Base-by-base conservation (phyloP, 306 rosid genomes). In the Quercus aquifolioides region DNA sequence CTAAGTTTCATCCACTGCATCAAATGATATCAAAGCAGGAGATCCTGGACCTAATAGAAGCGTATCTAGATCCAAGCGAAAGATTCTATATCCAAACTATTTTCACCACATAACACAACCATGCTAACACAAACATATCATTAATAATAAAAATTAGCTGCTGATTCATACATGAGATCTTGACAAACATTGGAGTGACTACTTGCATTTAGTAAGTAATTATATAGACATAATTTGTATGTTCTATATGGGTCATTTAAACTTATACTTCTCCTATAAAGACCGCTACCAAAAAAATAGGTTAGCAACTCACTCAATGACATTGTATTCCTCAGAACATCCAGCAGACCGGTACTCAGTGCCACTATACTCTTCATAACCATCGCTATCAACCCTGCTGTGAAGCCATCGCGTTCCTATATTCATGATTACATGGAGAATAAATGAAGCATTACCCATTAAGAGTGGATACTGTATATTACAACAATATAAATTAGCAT, bases 401-500 rank as follows among this genome's bases (percentile, higher is more conserved):
- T 94, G 98, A 79, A 94, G 97, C 97, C 97, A 94, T 19, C 88
- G 98, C 56, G 77, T 89, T 84, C 94, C 98, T 94, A 86, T 73
- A 85, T 60, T 43, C 28, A 49, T 12, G 21, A 68, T 30, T 19
- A 69, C 73, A 65, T n/a, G 55, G 13, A 10, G 20, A 7, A 10
- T 20, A 17, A 28, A 80, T 23, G 80, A 46, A 62, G 46, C 19
- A 73, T 59, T 75, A 71, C 69, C 17, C 15, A 49, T 78, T 51
- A 68, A 62, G 28, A 86, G 73, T 21, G 58, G 71, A 57, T 17
- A 71, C 54, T 57, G 67, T 58, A 71, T 26, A 71, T 4, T 60
- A 65, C 51, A 71, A 76, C 26, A 54, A 69, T 10, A 73, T 54
- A 60, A 67, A 41, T 19, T 1, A 76, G 43, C 80, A n/a, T 69